Evolutionary conservation across 2,329 filamentous ascomycete species (phyloP), one percentile per base, ranked within the genome.

Genomic region (Blastomyces parvus): DNA sequence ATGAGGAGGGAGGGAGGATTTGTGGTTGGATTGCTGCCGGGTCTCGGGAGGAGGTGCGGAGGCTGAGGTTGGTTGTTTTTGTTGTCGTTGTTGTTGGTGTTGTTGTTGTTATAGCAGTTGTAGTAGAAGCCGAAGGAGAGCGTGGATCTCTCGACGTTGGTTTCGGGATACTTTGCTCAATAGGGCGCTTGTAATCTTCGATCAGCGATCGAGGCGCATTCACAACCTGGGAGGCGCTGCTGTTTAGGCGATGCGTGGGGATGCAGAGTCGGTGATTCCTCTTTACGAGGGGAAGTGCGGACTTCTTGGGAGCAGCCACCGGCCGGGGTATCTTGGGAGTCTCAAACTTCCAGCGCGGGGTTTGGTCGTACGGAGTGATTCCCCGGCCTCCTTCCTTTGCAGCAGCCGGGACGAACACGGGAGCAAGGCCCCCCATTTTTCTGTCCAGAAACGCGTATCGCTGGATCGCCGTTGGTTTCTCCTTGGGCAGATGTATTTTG

Each of bases 231-330:
- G 74, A 73, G 2, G 76, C 74, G 63, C 70, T 71, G 60, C 69
- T 76, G 53, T 73, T 74, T 30, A 80, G 67, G 57, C 76, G 71
- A 64, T 79, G 75, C 3, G 74, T 79, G 25, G 78, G 78, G 36
- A 75, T 69, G 2, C 73, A 71, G 14, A 78, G 66, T 1, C 66
- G 71, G 48, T 65, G 69, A 60, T 77, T 77, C 52, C 75, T 74
- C 60, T 72, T 76, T 36, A 71, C 69, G 5, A 70, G 69, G 5
- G 60, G 66, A 7, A 61, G 56, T 38, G 48, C 38, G 17, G 60
- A 61, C 33, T 58, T 62, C 42, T 44, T 58, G 0, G 65, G 33
- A 8, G 70, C 67, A 0, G 65, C 30, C 6, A 70, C 67, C 6
- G 62, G 61, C 11, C 70, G 66, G 2, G 69, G 67, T 27, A 68